A percentile compares a stretch with the other conserved stretches of the same genome.
Evolutionary conservation across 257 asterid species (phyloP).

Genomic region (Voacanga thouarsii): DNA sequence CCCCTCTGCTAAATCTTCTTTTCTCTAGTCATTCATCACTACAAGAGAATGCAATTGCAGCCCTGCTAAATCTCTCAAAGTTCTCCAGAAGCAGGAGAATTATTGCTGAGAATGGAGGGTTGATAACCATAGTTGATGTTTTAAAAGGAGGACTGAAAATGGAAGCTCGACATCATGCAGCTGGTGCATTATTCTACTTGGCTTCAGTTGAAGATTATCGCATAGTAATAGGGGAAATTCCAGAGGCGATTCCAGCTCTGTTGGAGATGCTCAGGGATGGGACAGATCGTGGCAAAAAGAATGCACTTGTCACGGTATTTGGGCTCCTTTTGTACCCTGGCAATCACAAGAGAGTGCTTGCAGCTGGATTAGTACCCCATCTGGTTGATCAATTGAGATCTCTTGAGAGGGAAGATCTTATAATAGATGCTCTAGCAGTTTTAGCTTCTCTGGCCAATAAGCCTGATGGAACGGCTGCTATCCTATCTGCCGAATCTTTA

Average conservation of each 20-base stretch:
- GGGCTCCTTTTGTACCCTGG: slow-evolving; percentile 57
- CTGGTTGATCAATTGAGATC: slow-evolving; percentile 38
- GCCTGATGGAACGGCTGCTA: slow-evolving; percentile 57
- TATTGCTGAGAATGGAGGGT: slow-evolving; percentile 48
- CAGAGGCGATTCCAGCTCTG: slow-evolving; percentile 46
- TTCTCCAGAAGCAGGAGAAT: slow-evolving; percentile 32
- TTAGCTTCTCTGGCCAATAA: slow-evolving; percentile 55
- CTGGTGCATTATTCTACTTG: slow-evolving; percentile 68
- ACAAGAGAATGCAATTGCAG: slow-evolving; percentile 62
- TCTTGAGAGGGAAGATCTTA: slow-evolving; percentile 48
- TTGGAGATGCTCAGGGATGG: slow-evolving; percentile 45
- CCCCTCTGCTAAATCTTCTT: slow-evolving; percentile 45
- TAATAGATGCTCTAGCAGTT: slow-evolving; percentile 56
- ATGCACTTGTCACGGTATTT: slow-evolving; percentile 50
- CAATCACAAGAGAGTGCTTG: slow-evolving; percentile 51
- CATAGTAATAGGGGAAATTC: slow-evolving; percentile 44
- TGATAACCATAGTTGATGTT: slow-evolving; percentile 42
- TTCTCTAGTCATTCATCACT: slow-evolving; percentile 29
- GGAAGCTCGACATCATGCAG: slow-evolving; percentile 76
- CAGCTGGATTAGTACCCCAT: slow-evolving; percentile 52
- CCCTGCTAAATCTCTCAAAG: slow-evolving; percentile 63
- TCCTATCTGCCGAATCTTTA: slow-evolving; percentile 44
- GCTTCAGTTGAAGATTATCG: slow-evolving; percentile 65
- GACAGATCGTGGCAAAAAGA: slow-evolving; percentile 47
- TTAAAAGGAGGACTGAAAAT: slow-evolving; percentile 38